Conservation (phyloP, 352 stramenopile species). For the Globisporangium echinulatum region DNA sequence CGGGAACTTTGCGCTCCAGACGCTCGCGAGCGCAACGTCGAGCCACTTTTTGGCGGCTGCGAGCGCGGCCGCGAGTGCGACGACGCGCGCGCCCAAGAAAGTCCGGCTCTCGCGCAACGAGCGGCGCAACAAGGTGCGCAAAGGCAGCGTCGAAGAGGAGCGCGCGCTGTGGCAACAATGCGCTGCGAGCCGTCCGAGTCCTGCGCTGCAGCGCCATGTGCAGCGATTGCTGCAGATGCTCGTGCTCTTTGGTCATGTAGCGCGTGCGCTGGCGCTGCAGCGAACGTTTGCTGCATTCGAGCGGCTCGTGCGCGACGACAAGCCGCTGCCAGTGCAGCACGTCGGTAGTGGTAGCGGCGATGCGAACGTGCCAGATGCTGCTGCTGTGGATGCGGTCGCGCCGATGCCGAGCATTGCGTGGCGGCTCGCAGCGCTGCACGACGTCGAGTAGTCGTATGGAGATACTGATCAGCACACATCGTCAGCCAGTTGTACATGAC, state of each 20-base stretch:
- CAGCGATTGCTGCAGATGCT: conserved; percentile 41
- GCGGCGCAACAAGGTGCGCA: conserved; percentile 56
- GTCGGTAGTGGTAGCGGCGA: not conserved
- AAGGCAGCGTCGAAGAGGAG: conserved; percentile 66
- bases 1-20: conserved; percentile 66
- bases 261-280: conserved; percentile 39
- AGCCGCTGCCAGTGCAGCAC: conserved; percentile 10
- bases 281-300: conserved; percentile 35
- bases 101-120: conserved; percentile 41
- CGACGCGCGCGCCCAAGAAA: conserved; percentile 26
- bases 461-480: too few relatives aligned
- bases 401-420: not conserved
- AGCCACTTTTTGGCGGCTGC: conserved; percentile 66
- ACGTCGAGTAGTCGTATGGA: not conserved
- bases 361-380: not conserved
- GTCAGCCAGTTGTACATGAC: too few relatives aligned
- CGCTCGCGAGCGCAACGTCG: conserved; percentile 41
- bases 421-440: conserved; percentile 8
- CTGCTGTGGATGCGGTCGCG: not conserved
- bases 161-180: conserved; percentile 49
- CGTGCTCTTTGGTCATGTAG: conserved; percentile 37
- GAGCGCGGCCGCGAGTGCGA: not conserved
- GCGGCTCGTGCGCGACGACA: conserved; percentile 17
- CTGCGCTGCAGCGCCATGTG: conserved; percentile 27
- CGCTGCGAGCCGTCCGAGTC: conserved; percentile 27